Evolutionary conservation across 331 rosid species (phyloP), one percentile per base, ranked within the genome.

Genomic region (Rosa hybrid): DNA sequence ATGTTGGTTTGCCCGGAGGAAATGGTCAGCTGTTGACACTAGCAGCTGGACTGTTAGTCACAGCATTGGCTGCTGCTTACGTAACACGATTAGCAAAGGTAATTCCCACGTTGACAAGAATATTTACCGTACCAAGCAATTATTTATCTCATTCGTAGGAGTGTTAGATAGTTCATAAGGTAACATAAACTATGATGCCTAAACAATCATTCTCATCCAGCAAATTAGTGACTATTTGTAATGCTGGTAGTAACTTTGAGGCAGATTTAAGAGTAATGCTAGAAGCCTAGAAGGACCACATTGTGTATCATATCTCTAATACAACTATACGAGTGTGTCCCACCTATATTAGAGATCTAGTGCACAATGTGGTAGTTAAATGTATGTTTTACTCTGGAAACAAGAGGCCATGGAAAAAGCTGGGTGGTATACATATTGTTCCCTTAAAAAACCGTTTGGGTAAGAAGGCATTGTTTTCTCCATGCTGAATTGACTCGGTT

Each of bases 21-120:
- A 93, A 91, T 79, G 86, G 86, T 86, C 97, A 93, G 86, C 82
- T 95, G 12, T 76, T 89, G 80, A 95, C 99, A 0, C 86, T 95
- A 77, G 99, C 97, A 75, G 83, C 93, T 17, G 98, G 99, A 77
- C 89, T 95, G 62, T 79, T 95, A 77, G 90, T 76, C 78, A 93
- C 99, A 25, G 98, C 93, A 46, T 68, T 93, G 65, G 96, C 98
- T 80, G 99, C 97, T 78, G 84, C 94, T 49, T 95, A 93, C 82
- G 97, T 93, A 49, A 93, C 99, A 6, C 84, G 90, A 65, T 92
- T 93, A 81, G 99, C 98, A 41, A 93, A 95, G 98, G 98, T 94
- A 84, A 27, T 8, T 67, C 74, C 30, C 54, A 5, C 39, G 13
- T 76, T 59, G 13, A 75, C 21, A 57, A 41, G 69, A 21, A 42